A percentile compares a stretch with the other conserved stretches of the same genome.
These are phyloP conservation scores for Litsea cubeba DNA, from an alignment of 164 flowering plant genomes.

Conservation along the genomic window DNA sequence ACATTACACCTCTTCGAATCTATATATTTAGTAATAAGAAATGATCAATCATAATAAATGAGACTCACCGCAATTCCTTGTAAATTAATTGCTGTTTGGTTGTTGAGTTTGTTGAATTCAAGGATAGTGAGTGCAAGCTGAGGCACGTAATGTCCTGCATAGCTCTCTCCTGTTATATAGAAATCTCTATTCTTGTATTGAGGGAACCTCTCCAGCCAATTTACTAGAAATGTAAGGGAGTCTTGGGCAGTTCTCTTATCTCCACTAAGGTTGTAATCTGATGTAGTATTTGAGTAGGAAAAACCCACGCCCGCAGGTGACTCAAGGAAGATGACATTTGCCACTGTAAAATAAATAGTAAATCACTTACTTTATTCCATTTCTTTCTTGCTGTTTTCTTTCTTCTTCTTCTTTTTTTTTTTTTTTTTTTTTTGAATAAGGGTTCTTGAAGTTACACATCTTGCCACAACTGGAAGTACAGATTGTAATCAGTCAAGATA, in stretches of 20 bases:
- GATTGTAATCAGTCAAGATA: not conserved
- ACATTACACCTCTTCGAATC: no score
- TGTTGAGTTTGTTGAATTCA: slow-evolving; percentile 38
- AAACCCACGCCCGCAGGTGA: slow-evolving; percentile 5
- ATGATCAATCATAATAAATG: not conserved
- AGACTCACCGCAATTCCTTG: slow-evolving; percentile 46
- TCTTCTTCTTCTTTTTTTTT: not conserved
- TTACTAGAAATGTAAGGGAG: slow-evolving; percentile 49
- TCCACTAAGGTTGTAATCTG: not conserved
- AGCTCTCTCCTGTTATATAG: slow-evolving; percentile 60
- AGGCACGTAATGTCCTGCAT: slow-evolving; percentile 53
- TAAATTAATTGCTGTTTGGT: slow-evolving; percentile 40
- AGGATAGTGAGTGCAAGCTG: slow-evolving; percentile 55
- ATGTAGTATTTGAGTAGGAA: slow-evolving; percentile 1
- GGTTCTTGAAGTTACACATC: not conserved
- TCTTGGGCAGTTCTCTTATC: slow-evolving; percentile 35
- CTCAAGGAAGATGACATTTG: not conserved
- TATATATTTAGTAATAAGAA: not conserved
- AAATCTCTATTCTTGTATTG: slow-evolving; percentile 35
- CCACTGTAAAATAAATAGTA: slow-evolving; percentile 13
- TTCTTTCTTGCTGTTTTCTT: not conserved
- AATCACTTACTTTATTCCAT: not conserved
- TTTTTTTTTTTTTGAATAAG: not conserved
- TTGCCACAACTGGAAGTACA: not conserved
- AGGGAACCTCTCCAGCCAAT: slow-evolving; percentile 57